Evolutionary conservation across 345 rosid species (phyloP).

Genomic region (Brassica nigra): DNA sequence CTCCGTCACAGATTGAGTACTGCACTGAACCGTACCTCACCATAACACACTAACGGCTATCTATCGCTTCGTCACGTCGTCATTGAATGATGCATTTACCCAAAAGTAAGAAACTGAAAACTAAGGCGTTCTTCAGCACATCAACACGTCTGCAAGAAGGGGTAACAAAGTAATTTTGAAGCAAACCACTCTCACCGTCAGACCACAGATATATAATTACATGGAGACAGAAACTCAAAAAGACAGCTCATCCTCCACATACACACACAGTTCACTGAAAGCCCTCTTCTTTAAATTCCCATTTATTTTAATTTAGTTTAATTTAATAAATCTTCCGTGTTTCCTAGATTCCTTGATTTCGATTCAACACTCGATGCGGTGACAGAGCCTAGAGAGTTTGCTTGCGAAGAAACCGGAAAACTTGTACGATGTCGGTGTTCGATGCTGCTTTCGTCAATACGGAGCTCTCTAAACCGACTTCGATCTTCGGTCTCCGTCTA

Average conservation of each 20-base stretch:
- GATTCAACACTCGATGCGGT: background rate
- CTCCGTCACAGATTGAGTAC: background rate
- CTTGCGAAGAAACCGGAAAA: background rate
- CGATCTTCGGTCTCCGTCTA: slow-evolving; percentile 82
- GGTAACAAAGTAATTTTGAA: background rate
- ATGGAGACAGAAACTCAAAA: background rate
- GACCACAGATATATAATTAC: background rate
- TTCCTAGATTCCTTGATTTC: background rate
- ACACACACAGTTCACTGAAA: background rate
- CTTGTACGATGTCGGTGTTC: slow-evolving; percentile 52
- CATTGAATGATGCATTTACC: background rate
- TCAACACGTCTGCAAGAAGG: background rate
- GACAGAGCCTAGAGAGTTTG: too few relatives aligned
- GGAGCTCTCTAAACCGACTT: slow-evolving; percentile 83
- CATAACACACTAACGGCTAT: slow-evolving; percentile 7
- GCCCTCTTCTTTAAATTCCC: background rate
- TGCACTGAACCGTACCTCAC: slow-evolving; percentile 19
- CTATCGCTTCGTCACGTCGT: background rate
- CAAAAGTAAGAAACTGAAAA: too few relatives aligned
- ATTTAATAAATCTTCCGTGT: too few relatives aligned
- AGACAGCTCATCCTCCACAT: background rate
- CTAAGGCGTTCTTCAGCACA: background rate
- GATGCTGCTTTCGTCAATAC: slow-evolving; percentile 67
- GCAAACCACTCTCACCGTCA: background rate
- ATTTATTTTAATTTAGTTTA: background rate